Evolutionary conservation across 768 basidiomycete genomes (phyloP), one percentile per base, ranked within the genome.

Genomic region (Thelephora ganbajun): DNA sequence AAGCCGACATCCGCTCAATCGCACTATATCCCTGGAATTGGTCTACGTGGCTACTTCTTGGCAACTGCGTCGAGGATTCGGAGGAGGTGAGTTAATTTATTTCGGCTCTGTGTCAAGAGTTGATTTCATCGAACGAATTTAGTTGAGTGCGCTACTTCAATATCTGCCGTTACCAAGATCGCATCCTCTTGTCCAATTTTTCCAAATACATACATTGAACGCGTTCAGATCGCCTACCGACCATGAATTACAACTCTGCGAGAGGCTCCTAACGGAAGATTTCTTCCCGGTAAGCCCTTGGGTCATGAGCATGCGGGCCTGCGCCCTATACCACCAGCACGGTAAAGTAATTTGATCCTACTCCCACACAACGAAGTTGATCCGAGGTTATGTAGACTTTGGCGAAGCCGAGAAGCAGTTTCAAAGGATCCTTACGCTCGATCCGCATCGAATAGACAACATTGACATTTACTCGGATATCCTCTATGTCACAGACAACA

Each of bases 381-480:
- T 35, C 46, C 41, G 26, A 46, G 53, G 26, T 30, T 30, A 11
- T 49, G 37, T 53, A 98, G 96, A 97, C 58, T 96, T 91, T 62
- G 77, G 80, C 47, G 78, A 80, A 48, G 91, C 96, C 2, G 86
- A 88, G 60, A 65, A 65, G 26, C 80, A 90, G 56, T 99, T 97
- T 60, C 84, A 91, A 56, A 73, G 75, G 54, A 85, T 98, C 33
- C 74, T 88, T 33, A 63, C 68, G 2, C 59, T 82, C 33, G 92
- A 97, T 60, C 94, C 93, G 7, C 81, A 80, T 63, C 77, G 92
- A 20, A 77, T 96, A 49, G 96, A 99, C 53, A 88, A 96, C 57
- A 83, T 98, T 48, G 96, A 98, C 57, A 79, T 96, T 34, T 92
- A 85, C 62, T 94, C 92, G 48, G 96, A 98, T 60, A 96, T 98